Conservation (phyloP, 306 rosid genomes). For the Carpinus fangiana region DNA sequence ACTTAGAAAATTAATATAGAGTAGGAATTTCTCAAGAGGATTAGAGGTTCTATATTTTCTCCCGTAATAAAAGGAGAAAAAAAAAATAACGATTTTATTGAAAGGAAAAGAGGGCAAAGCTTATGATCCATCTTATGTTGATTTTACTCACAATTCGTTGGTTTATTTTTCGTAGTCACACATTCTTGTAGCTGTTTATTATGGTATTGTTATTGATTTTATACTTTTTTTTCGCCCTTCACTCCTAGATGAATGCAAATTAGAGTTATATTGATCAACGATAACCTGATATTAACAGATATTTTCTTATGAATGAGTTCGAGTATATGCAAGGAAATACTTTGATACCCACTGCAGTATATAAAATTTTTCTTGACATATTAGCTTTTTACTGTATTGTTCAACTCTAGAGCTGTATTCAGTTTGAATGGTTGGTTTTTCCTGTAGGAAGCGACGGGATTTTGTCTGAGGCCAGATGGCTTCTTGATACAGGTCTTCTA, state of each 20-base stretch:
- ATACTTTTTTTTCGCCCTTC: background rate
- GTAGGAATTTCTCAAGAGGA: background rate
- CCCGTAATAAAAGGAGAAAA: background rate
- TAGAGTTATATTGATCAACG: background rate
- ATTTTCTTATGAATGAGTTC: background rate
- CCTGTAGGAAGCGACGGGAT: slow-evolving; percentile 67
- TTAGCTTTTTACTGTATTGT: background rate
- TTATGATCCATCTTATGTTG: background rate
- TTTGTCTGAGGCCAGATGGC: slow-evolving; percentile 83
- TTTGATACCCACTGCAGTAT: background rate
- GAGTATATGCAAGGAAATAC: background rate
- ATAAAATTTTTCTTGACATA: background rate
- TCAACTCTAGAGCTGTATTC: slow-evolving; percentile 18
- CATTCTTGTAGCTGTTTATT: background rate
- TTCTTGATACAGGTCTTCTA: slow-evolving; percentile 82
- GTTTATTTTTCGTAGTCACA: background rate
- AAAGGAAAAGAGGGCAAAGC: background rate
- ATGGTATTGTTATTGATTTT: no score
- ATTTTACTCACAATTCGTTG: background rate
- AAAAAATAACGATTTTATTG: background rate
- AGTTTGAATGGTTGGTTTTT: slow-evolving; percentile 23
- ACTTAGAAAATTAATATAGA: background rate
- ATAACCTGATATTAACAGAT: background rate
- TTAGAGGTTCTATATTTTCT: background rate
- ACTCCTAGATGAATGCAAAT: background rate